Evolutionary conservation across 257 asterid species (phyloP).

Genomic region (Verbena officinalis): DNA sequence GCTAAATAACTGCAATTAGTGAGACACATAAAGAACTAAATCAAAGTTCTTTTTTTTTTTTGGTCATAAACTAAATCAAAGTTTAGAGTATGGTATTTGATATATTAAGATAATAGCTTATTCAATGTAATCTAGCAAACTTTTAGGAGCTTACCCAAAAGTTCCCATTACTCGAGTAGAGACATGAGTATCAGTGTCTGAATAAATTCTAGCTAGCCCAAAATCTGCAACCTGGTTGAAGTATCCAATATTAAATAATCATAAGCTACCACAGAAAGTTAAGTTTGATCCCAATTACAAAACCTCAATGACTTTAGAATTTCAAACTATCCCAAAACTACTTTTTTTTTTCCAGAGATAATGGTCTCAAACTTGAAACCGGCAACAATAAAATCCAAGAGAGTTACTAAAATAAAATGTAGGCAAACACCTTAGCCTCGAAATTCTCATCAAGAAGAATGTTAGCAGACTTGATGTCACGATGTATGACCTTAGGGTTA

Average conservation of each 20-base stretch:
- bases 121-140: neutral
- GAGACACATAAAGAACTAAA: neutral
- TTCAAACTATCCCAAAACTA: conserved; percentile 7
- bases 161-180: conserved; percentile 98
- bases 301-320: conserved; percentile 2
- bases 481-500: conserved; percentile 83
- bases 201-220: conserved; percentile 87
- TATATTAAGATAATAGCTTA: conserved; percentile 8
- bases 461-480: conserved; percentile 89
- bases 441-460: conserved; percentile 79
- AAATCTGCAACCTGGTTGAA: conserved; percentile 86
- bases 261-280: conserved; percentile 11
- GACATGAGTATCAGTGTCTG: conserved; percentile 85
- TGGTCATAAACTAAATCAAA: too few species aligned
- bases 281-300: neutral
- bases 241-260: conserved; percentile 21
- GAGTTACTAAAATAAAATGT: too few species aligned
- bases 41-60: too few species aligned
- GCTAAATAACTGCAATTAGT: conserved; percentile 75
- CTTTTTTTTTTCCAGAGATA: conserved; percentile 1
- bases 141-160: conserved; percentile 63
- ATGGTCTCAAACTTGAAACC: conserved; percentile 1
- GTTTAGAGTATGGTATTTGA: neutral
- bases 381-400: neutral
- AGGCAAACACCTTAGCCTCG: conserved; percentile 68